A percentile compares a stretch with the other conserved stretches of the same genome.
Conservation (phyloP, 192 early-diverging fungal species). For the Coemansia reversa region DNA sequence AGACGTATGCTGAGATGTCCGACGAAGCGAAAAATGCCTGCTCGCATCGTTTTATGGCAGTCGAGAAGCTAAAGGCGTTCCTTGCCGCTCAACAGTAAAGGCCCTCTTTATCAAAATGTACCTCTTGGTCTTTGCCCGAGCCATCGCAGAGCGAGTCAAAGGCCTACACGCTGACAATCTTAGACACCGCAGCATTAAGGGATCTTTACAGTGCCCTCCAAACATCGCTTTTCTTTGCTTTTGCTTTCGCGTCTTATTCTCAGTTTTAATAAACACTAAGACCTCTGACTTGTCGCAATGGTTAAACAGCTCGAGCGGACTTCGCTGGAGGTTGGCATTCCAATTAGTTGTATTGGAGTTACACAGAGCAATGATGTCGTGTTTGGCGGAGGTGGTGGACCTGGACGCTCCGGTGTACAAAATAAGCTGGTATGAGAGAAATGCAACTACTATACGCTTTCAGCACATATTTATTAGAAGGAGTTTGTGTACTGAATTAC, state of each 20-base stretch:
- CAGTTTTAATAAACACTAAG: no score
- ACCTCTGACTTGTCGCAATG: constrained; percentile 12
- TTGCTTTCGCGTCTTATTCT: not conserved
- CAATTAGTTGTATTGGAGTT: constrained; percentile 62
- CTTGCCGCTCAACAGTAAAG: constrained; percentile 20
- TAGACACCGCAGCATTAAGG: no score
- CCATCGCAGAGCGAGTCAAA: not conserved
- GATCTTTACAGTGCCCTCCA: no score
- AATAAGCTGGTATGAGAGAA: constrained; percentile 75
- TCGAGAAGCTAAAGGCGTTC: constrained; percentile 66
- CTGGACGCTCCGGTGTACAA: constrained; percentile 75
- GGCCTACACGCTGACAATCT: not conserved
- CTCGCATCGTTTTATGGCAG: constrained; percentile 80
- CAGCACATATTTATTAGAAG: no score
- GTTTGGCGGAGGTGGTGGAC: constrained; percentile 86
- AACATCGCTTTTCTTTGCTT: not conserved
- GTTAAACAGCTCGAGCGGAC: constrained; percentile 11
- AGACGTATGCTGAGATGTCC: constrained; percentile 87
- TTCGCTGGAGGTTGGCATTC: constrained; percentile 57
- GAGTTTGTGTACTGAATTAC: no score
- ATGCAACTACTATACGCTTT: no score
- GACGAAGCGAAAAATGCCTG: constrained; percentile 84
- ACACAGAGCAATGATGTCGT: constrained; percentile 60
- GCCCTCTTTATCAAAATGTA: no score
- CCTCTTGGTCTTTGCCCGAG: not conserved